Evolutionary conservation across 257 asterid genomes (phyloP), one percentile per base, ranked within the genome.

Genomic region (Solanum pinnatisectum): DNA sequence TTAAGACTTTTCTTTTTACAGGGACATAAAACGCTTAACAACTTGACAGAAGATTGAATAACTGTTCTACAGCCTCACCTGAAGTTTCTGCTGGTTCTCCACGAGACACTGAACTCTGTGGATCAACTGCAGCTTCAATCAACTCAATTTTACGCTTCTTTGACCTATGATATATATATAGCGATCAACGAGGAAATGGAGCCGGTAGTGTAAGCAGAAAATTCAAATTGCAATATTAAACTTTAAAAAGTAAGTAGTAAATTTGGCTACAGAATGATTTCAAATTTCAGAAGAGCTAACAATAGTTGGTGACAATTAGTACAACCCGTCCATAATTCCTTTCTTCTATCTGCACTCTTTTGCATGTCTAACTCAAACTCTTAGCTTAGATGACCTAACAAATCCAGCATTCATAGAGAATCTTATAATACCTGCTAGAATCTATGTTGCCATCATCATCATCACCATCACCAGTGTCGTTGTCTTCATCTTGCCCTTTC

Each of bases 131-230:
- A 72, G 40, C 87, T 82, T 93, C 91, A 18, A 79, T 78, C 44
- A 86, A 86, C 89, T 94, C 97, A 90, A 92, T 86, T 91, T 94
- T 96, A 88, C 92, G 96, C 95, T 96, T 93, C 89, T 95, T 96
- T 89, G 89, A 93, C 90, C 99, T 95, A 87, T 33, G 72, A 44
- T 86, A 88, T 37, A 25, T 59, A 74, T 18, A 65, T 22, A 63
- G 76, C 27, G 3, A 40, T n/a, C 81, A 44, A 56, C 30, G 68
- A 88, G 87, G 46, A 39, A 77, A 85, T 52, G 36, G 65, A 72
- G 44, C 30, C 5, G 15, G 73, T 67, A 60, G 85, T 52, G 40
- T 30, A 88, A 88, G 40, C 71, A 83, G 4, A 44, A 27, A 81
- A 81, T 46, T 81, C 85, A 49, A 79, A 30, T n/a, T 20, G 20